Percentiles rank a stretch among this genome's conserved stretches.
phyloP scores from a whole-genome alignment of 164 flowering plant genomes.

The Umbellularia californica region DNA sequence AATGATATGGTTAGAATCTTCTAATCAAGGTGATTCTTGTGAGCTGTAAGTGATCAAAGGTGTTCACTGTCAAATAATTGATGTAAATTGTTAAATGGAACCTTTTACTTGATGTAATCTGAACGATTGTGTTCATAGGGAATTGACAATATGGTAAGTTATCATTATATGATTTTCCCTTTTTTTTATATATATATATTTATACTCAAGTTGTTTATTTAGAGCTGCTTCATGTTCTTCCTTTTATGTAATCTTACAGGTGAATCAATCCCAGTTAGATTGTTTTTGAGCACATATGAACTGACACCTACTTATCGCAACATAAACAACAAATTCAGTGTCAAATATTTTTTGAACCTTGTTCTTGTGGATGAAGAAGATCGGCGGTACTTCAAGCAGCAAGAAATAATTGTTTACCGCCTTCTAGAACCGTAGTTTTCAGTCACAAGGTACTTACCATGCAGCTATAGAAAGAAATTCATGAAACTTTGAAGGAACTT shows the following conservation, averaged over 20 bases:
- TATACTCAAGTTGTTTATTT: neutral
- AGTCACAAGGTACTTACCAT: too few relatives aligned
- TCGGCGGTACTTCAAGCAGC: constrained; percentile 34
- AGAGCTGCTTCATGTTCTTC: neutral
- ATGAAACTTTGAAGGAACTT: too few relatives aligned
- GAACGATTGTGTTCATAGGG: too few relatives aligned
- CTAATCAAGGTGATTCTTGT: too few relatives aligned
- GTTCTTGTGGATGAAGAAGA: constrained; percentile 35
- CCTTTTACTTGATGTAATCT: too few relatives aligned
- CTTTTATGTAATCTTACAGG: constrained; percentile 17
- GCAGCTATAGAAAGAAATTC: too few relatives aligned
- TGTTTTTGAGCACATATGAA: constrained; percentile 33
- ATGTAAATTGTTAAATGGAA: too few relatives aligned
- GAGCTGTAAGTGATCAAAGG: too few relatives aligned
- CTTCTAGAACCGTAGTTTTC: constrained; percentile 18
- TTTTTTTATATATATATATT: too few relatives aligned
- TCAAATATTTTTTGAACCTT: constrained; percentile 31
- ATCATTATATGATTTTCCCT: neutral
- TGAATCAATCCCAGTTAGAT: constrained; percentile 30
- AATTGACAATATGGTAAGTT: too few relatives aligned
- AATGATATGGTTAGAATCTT: too few relatives aligned
- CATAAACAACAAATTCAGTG: constrained; percentile 32
- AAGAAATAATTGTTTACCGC: constrained; percentile 28
- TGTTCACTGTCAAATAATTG: too few relatives aligned
- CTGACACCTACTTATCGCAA: constrained; percentile 36